Base-by-base conservation (phyloP, 768 basidiomycete species). In the Trametes punicea region DNA sequence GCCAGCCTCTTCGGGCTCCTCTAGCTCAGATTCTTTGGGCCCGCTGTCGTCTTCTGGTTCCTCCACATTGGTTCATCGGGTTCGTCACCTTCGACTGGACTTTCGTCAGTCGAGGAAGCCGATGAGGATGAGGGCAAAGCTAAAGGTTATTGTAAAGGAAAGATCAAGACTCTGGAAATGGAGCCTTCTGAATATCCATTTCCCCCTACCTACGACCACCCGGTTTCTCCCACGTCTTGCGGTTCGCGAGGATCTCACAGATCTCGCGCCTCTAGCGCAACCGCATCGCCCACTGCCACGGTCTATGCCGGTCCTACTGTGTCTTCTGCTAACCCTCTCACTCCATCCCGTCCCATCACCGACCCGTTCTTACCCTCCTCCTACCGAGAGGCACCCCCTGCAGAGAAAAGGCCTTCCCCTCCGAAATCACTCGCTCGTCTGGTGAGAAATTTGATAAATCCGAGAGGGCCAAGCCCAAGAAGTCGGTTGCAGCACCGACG, bases 111-210 rank as follows among this genome's bases (percentile, higher is more conserved):
- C 15, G 49, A 47, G n/a, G 55, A 57, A 31, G 23, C 26, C 13
- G 40, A 52, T 18, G 56, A 47, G n/a, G 41, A 46, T n/a, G 46
- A 23, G 21, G 21, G 25, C 10, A 23, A 3, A 27, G 39, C 11
- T 3, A 16, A 13, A 18, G 20, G 34, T 36, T 8, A 9, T n/a
- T n/a, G n/a, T 16, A 59, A 56, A 36, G 57, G 61, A 33, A 62
- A 56, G 46, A 46, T 18, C 30, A 46, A 33, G n/a, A 57, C 16
- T 8, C 6, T 16, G 10, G 52, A 40, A 8, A 7, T 15, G 21
- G 56, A 54, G 51, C 61, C 51, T 4, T 48, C 61, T 18, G 66
- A 62, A 10, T 67, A 62, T 36, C 66, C 66, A 2, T 67, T 67
- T 55, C 66, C 66, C 10, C 44, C 38, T 7, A 57, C 61, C 1